Conservation (phyloP, 2,329 filamentous ascomycete genomes). For the Monosporascus sp. region DNA sequence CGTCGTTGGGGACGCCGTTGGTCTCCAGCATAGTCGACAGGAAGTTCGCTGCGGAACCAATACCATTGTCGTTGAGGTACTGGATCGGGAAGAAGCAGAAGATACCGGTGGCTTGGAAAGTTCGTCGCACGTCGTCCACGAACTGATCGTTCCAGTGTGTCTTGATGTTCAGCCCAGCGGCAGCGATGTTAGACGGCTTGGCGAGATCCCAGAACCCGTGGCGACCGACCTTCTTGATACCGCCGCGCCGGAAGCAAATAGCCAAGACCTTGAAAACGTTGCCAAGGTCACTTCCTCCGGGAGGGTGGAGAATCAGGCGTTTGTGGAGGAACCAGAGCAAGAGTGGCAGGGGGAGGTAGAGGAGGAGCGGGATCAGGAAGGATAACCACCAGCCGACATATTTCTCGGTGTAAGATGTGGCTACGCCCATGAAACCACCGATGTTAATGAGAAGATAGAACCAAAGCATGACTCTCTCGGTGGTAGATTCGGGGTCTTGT, state of each 20-base stretch:
- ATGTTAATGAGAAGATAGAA: conserved; percentile 54
- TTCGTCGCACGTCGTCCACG: conserved; percentile 60
- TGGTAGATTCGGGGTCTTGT: conserved; percentile 61
- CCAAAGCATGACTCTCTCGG: conserved; percentile 63
- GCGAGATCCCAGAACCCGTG: conserved; percentile 54
- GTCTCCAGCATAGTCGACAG: conserved; percentile 44
- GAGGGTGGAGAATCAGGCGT: conserved; percentile 38
- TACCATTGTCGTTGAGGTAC: conserved; percentile 42
- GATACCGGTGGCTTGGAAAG: conserved; percentile 57
- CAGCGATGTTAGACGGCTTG: conserved; percentile 50
- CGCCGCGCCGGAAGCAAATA: conserved; percentile 35
- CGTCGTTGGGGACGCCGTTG: conserved; percentile 45
- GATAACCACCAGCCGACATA: conserved; percentile 47
- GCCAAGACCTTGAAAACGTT: conserved; percentile 38
- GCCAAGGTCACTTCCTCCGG: conserved; percentile 40
- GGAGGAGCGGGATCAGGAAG: conserved; percentile 38
- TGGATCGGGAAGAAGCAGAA: conserved; percentile 47
- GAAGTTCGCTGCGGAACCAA: conserved; percentile 44
- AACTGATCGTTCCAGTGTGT: conserved; percentile 60
- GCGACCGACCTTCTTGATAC: conserved; percentile 33
- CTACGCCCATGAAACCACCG: conserved; percentile 47
- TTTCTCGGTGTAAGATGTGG: conserved; percentile 48
- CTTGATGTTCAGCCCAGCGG: conserved; percentile 30
- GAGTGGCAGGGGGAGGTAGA: conserved; percentile 38
- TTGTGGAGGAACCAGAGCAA: conserved; percentile 38